Conservation (phyloP, 352 stramenopile species). For the Elongisporangium anandrum region DNA sequence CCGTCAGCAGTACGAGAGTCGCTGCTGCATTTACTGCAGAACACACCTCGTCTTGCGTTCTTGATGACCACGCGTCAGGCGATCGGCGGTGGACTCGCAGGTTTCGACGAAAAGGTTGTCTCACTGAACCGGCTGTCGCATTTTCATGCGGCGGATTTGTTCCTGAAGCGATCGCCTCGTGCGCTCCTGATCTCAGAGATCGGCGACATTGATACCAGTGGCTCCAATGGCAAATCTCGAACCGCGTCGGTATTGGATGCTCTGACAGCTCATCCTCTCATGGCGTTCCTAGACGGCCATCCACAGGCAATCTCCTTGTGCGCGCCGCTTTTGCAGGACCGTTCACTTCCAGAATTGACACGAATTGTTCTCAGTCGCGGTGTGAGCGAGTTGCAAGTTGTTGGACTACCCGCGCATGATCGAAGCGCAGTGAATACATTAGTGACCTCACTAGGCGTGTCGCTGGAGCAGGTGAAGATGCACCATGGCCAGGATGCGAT, state of each 20-base stretch:
- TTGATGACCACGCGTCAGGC: conserved; percentile 70
- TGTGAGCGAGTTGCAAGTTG: conserved; percentile 64
- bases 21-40: conserved; percentile 59
- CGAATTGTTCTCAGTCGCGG: conserved; percentile 60
- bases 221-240: conserved; percentile 13
- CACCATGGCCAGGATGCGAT: conserved; percentile 66
- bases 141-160: conserved; percentile 67
- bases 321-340: conserved; percentile 65
- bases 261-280: conserved; percentile 61
- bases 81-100: conserved; percentile 61
- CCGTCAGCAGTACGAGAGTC: conserved; percentile 53
- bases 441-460: conserved; percentile 69
- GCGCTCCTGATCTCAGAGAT: conserved; percentile 66
- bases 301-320: conserved; percentile 80
- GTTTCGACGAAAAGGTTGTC: conserved; percentile 81
- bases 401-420: conserved; percentile 56
- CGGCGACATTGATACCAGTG: conserved; percentile 34
- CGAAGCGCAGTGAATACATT: conserved; percentile 73
- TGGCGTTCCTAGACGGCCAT: conserved; percentile 78
- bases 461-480: conserved; percentile 65
- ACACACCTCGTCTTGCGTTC: conserved; percentile 52
- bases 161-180: conserved; percentile 73
- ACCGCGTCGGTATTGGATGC: conserved; percentile 49
- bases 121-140: conserved; percentile 69
- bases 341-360: conserved; percentile 71